Percentiles rank a stretch among this genome's conserved stretches.
Evolutionary conservation across 768 basidiomycete genomes (phyloP).

Genomic region (Sporobolomyces phaffii): DNA sequence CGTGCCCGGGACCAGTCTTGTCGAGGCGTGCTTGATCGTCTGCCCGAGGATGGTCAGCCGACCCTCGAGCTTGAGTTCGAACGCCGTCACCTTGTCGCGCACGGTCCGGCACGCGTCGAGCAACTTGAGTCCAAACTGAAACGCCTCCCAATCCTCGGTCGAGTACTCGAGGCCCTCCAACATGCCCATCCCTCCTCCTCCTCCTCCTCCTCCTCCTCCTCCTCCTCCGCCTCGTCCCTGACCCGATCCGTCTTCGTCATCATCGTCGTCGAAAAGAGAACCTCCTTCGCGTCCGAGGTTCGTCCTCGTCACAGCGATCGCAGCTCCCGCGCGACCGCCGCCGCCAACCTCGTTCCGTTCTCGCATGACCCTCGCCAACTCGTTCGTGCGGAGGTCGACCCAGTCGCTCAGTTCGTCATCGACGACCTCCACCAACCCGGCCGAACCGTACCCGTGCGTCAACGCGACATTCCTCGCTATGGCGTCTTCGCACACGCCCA

Average conservation of each 20-base stretch:
- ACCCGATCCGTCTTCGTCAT: not conserved
- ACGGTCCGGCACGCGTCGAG: constrained; percentile 72
- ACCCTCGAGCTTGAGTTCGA: constrained; percentile 65
- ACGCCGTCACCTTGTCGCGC: constrained; percentile 59
- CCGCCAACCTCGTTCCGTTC: not conserved
- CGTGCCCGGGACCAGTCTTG: constrained; percentile 56
- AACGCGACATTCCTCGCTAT: constrained; percentile 66
- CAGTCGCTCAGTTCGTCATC: constrained; percentile 68
- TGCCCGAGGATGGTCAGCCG: constrained; percentile 59
- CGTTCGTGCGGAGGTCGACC: constrained; percentile 46
- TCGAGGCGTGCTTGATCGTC: constrained; percentile 56
- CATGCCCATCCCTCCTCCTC: not conserved
- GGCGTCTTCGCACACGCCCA: constrained; percentile 72
- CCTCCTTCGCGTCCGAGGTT: too few relatives aligned
- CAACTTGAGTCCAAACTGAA: constrained; percentile 74
- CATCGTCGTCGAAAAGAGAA: too few relatives aligned
- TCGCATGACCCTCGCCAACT: constrained; percentile 21
- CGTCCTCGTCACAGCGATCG: too few relatives aligned
- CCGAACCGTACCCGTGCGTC: constrained; percentile 81
- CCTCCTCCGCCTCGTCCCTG: constrained; percentile 50
- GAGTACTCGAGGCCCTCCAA: constrained; percentile 64
- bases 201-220: not conserved
- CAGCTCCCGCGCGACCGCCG: too few relatives aligned
- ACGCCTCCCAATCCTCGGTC: constrained; percentile 77
- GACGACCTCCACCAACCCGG: constrained; percentile 65